Evolutionary conservation across 371 early-diverging fungal genomes (phyloP).

Genomic region (Apophysomyces variabilis): DNA sequence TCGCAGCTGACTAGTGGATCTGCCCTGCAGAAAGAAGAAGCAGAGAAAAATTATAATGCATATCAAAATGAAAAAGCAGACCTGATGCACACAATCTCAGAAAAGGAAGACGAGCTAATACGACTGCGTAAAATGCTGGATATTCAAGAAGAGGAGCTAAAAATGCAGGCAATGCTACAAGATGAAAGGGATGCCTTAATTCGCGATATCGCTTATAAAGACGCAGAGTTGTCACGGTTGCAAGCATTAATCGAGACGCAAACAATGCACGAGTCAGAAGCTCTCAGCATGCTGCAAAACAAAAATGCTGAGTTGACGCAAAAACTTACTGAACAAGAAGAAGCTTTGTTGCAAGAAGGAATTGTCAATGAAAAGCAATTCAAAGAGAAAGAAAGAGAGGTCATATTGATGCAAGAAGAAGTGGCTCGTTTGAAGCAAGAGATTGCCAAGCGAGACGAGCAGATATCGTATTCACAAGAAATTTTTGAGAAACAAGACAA

Average conservation of each 20-base stretch:
- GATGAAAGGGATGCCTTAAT: neutral
- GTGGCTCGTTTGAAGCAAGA: neutral
- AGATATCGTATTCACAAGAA: too few species aligned
- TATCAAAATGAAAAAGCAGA: neutral
- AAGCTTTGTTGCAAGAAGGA: neutral
- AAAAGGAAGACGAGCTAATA: neutral
- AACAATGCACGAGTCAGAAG: neutral
- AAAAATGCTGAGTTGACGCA: neutral
- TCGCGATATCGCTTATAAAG: neutral
- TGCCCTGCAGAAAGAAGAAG: neutral
- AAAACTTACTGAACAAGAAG: neutral
- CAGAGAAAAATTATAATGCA: neutral
- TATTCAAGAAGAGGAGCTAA: neutral
- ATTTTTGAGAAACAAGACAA: too few species aligned
- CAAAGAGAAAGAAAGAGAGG: neutral
- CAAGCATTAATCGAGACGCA: neutral
- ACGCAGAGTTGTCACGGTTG: neutral
- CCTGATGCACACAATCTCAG: neutral
- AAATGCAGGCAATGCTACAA: neutral
- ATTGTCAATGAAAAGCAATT: neutral
- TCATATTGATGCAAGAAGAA: neutral
- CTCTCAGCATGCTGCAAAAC: neutral
- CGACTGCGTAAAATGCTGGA: neutral
- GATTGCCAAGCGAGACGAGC: neutral
- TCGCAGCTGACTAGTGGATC: neutral